phyloP scores from a whole-genome alignment of 176 grass and related monocot genomes.

The Hyparrhenia diplandra region DNA sequence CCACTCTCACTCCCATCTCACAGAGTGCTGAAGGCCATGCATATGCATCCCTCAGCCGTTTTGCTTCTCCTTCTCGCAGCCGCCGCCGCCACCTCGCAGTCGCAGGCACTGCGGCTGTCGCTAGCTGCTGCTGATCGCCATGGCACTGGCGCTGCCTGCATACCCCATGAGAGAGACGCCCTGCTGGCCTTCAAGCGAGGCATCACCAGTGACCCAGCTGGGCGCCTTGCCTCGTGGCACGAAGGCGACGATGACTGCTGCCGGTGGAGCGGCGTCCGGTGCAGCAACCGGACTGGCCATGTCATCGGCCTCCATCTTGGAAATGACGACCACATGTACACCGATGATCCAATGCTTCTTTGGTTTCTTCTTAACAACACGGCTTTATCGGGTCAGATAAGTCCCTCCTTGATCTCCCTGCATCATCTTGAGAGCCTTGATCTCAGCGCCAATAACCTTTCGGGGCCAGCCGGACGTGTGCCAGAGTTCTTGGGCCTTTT shows the following conservation, averaged over 20 bases:
- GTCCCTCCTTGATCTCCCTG: background rate
- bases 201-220: rapidly evolving
- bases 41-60: no score
- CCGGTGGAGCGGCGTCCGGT: slow-evolving; percentile 36
- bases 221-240: slow-evolving; percentile 1
- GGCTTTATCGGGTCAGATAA: slow-evolving; percentile 4
- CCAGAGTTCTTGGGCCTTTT: slow-evolving; percentile 5
- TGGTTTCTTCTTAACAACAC: rapidly evolving
- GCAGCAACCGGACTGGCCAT: background rate
- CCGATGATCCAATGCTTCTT: background rate
- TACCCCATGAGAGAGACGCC: slow-evolving; percentile 1
- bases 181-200: slow-evolving; percentile 42
- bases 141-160: background rate
- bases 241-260: slow-evolving; percentile 1
- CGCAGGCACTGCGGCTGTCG: no score
- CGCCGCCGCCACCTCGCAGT: no score
- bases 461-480: background rate
- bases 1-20: no score
- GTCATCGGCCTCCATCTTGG: background rate
- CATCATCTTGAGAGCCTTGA: background rate
- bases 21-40: no score
- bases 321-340: background rate
- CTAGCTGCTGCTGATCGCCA: no score
- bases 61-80: no score
- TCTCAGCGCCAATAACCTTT: background rate